Evolutionary conservation across 257 asterid species (phyloP).

Genomic region (Cynanchum wilfordii): DNA sequence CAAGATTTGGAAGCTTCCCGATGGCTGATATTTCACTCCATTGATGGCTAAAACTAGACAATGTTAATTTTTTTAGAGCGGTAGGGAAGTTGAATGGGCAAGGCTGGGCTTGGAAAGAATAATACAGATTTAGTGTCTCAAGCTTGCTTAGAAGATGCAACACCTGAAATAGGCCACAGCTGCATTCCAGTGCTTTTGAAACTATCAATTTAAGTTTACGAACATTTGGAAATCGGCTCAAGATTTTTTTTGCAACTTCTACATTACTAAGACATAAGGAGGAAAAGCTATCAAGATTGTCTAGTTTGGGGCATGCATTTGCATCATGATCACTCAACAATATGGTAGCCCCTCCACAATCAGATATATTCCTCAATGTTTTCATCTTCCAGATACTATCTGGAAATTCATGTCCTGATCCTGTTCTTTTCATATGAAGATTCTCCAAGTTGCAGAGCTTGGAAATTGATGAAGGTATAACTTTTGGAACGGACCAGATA

Average conservation of each 20-base stretch:
- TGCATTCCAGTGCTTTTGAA: not conserved
- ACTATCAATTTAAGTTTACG: not conserved
- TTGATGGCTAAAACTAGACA: not conserved
- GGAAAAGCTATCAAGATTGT: not conserved
- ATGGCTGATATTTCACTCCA: not conserved
- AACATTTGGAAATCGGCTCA: not conserved
- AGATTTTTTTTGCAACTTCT: not conserved
- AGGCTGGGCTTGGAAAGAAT: too few species aligned
- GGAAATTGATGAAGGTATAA: not conserved
- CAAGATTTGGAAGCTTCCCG: conserved; percentile 2
- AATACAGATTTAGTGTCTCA: not conserved
- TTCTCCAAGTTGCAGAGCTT: conserved; percentile 1
- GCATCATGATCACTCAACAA: too few species aligned
- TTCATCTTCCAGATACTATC: not conserved
- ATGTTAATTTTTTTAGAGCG: not conserved
- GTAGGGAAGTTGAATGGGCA: not conserved
- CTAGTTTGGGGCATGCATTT: not conserved
- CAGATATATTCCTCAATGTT: not conserved
- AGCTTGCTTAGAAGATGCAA: not conserved
- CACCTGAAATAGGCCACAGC: not conserved
- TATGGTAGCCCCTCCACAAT: not conserved
- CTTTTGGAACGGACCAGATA: not conserved
- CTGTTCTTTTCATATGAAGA: not conserved
- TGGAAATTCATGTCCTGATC: not conserved
- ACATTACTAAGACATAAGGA: not conserved